Evolutionary conservation across 192 early-diverging fungal genomes (phyloP).

Genomic region (Podila clonocystis): DNA sequence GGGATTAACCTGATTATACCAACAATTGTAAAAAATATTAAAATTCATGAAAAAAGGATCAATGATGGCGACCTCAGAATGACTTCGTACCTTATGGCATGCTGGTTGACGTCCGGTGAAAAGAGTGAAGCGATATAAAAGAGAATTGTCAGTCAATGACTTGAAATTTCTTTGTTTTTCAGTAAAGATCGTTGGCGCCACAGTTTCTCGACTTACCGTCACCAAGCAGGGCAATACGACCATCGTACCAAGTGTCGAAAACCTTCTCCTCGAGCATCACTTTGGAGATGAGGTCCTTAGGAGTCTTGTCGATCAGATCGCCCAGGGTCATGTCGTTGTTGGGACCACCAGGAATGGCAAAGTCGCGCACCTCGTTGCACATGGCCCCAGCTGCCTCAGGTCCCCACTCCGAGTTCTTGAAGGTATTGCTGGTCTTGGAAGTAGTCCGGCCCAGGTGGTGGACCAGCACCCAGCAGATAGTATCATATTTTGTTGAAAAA

Average conservation of each 20-base stretch:
- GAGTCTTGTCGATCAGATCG: constrained; percentile 25
- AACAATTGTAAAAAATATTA: too few relatives aligned
- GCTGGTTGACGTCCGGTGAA: background rate
- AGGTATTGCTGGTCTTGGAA: constrained; percentile 11
- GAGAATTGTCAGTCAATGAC: too few relatives aligned
- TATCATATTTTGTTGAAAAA: constrained; percentile 21
- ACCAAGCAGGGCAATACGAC: constrained; percentile 17
- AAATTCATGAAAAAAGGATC: too few relatives aligned
- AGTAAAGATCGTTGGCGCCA: too few relatives aligned
- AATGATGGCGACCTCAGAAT: too few relatives aligned
- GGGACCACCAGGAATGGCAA: constrained; percentile 3
- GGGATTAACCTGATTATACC: background rate
- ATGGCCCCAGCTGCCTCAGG: constrained; percentile 24
- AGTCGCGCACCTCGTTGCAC: constrained; percentile 37
- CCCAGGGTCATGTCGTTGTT: constrained; percentile 8
- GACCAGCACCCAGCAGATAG: constrained; percentile 32
- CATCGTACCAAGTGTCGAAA: constrained; percentile 26
- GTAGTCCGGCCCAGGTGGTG: constrained; percentile 14
- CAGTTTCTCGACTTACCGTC: constrained; percentile 12
- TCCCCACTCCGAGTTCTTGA: constrained; percentile 35
- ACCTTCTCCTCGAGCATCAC: constrained; percentile 43
- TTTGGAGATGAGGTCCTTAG: constrained; percentile 29
- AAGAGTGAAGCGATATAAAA: too few relatives aligned
- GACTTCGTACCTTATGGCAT: background rate
- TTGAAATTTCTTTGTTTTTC: too few relatives aligned